Evolutionary conservation across 148 eudicot genomes (phyloP).

Genomic region (Rhododendron molle): DNA sequence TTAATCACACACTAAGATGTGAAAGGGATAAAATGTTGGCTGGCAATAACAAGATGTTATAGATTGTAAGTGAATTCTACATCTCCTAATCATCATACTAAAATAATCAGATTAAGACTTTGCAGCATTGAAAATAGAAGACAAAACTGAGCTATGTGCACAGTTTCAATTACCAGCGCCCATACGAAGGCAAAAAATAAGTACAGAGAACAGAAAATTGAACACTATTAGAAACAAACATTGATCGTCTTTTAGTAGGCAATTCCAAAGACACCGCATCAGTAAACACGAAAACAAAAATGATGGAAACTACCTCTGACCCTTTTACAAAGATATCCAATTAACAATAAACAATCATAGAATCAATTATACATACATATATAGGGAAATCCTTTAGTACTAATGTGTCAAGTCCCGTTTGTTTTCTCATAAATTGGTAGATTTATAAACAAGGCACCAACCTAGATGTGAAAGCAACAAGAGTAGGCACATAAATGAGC

Average conservation of each 20-base stretch:
- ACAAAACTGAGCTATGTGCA: neutral
- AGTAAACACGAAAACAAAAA: neutral
- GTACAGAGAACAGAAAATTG: neutral
- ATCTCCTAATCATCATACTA: neutral
- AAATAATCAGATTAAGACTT: neutral
- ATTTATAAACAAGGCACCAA: neutral
- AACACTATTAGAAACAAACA: neutral
- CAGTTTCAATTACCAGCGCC: neutral
- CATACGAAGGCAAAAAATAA: neutral
- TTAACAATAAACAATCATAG: neutral
- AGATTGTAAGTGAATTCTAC: neutral
- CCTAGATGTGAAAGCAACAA: neutral
- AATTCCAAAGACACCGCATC: neutral
- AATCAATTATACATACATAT: too few species aligned
- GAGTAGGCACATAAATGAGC: neutral
- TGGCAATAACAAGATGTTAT: neutral
- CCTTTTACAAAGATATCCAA: neutral
- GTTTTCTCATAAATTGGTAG: neutral
- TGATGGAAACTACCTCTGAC: neutral
- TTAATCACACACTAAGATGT: neutral
- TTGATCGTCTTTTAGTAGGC: neutral
- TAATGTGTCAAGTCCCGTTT: neutral
- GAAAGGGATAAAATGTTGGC: conserved; percentile 1
- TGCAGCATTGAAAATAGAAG: neutral
- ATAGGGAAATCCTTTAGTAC: neutral